These are phyloP conservation scores for Fraxinus greggii DNA, from an alignment of 305 asterid species.

Conservation along the genomic window DNA sequence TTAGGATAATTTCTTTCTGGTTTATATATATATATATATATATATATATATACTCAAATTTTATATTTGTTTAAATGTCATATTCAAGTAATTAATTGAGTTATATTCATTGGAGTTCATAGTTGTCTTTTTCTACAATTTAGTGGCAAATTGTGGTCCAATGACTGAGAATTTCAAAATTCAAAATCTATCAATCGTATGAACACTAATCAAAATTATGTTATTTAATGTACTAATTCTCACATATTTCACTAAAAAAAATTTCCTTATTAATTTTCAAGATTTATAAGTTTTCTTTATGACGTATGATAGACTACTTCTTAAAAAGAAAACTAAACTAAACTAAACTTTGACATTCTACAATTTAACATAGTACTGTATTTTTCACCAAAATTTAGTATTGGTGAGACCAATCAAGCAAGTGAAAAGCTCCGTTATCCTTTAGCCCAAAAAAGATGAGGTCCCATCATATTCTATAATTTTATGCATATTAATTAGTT, in stretches of 20 bases:
- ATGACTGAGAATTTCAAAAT: neutral
- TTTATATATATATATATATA: no score
- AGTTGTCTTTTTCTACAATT: neutral
- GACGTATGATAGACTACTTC: no score
- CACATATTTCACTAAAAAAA: neutral
- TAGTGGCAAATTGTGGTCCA: neutral
- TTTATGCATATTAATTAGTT: slow-evolving; percentile 23
- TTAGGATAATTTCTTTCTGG: no score
- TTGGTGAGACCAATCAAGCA: slow-evolving; percentile 11
- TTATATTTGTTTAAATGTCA: neutral
- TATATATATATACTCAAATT: neutral
- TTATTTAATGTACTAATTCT: neutral
- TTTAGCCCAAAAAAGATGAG: slow-evolving; percentile 12
- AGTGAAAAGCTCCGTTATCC: neutral
- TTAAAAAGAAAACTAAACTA: neutral
- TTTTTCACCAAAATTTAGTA: neutral
- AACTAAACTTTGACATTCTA: neutral
- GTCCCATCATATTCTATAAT: slow-evolving; percentile 9
- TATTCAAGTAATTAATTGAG: neutral
- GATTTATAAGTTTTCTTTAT: neutral
- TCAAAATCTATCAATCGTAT: neutral
- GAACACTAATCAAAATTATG: neutral
- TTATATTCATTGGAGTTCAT: neutral
- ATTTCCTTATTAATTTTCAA: neutral
- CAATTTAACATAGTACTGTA: neutral